These are phyloP conservation scores for Gardenia jasminoides DNA, from an alignment of 257 asterid species.

Conservation along the genomic window DNA sequence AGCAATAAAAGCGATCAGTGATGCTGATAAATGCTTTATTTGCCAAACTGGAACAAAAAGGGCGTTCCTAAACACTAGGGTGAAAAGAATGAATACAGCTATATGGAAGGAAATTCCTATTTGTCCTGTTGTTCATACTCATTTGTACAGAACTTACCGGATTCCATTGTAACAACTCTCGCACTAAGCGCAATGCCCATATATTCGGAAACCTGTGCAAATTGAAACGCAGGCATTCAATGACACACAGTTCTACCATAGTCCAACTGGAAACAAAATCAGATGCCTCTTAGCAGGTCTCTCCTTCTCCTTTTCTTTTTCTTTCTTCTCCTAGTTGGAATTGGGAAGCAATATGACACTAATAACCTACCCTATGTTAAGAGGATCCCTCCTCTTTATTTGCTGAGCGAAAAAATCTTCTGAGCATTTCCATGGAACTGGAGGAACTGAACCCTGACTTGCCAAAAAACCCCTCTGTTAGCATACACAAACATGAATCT, in stretches of 20 bases:
- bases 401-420: constrained; percentile 79
- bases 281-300: background rate
- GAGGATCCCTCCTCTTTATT: constrained; percentile 87
- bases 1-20: constrained; percentile 1
- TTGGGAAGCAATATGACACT: background rate
- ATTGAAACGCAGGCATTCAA: background rate
- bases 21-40: background rate
- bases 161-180: constrained; percentile 80
- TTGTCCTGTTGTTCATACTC: background rate
- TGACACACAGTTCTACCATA: background rate
- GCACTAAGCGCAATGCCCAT: constrained; percentile 81
- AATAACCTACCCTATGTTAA: constrained; percentile 70
- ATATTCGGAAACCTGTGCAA: constrained; percentile 73
- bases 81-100: too few species aligned
- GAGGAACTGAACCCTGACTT: constrained; percentile 66
- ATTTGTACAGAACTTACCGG: constrained; percentile 59
- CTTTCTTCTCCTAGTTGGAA: background rate
- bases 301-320: background rate
- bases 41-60: background rate
- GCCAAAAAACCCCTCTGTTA: background rate
- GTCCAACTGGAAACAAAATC: constrained; percentile 3
- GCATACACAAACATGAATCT: background rate
- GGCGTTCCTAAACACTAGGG: background rate
- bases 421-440: constrained; percentile 98
- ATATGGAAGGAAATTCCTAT: background rate